Conservation (phyloP, 2,329 filamentous ascomycete species). For the Westerdykella aurantiaca region DNA sequence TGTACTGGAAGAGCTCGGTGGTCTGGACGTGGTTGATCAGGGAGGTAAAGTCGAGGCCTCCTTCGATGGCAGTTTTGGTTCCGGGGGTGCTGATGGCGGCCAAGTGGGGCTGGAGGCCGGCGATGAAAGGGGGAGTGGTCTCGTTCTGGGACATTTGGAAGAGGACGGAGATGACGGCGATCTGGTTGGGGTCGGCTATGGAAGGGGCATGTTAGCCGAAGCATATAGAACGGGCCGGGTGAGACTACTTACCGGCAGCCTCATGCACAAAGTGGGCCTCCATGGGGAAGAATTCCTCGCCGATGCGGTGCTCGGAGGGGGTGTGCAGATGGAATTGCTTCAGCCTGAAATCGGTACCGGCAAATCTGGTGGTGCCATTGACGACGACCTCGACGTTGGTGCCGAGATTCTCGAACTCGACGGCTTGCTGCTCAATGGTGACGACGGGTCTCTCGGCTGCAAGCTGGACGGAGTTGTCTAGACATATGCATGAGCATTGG, state of each 20-base stretch:
- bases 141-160: slow-evolving; percentile 39
- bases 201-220: slow-evolving; percentile 1
- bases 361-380: slow-evolving; percentile 44
- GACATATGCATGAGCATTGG: slow-evolving; percentile 16
- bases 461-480: slow-evolving; percentile 29
- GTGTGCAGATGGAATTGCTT: slow-evolving; percentile 58
- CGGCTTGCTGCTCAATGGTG: slow-evolving; percentile 39
- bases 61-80: slow-evolving; percentile 22
- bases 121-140: slow-evolving; percentile 26
- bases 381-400: slow-evolving; percentile 54
- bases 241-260: slow-evolving; percentile 34
- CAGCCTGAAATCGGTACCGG: slow-evolving; percentile 40
- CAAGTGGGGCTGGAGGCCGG: slow-evolving; percentile 29
- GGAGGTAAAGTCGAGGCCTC: slow-evolving; percentile 42
- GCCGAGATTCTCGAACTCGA: slow-evolving; percentile 53
- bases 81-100: slow-evolving; percentile 40
- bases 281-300: slow-evolving; percentile 43
- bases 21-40: slow-evolving; percentile 36
- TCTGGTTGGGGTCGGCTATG: slow-evolving; percentile 27
- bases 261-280: slow-evolving; percentile 57
- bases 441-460: slow-evolving; percentile 25
- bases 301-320: slow-evolving; percentile 53
- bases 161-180: slow-evolving; percentile 40
- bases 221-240: slow-evolving; percentile 1
- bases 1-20: slow-evolving; percentile 47